Evolutionary conservation across 2,329 filamentous ascomycete genomes (phyloP), one percentile per base, ranked within the genome.

Genomic region (Cadophora gregata): DNA sequence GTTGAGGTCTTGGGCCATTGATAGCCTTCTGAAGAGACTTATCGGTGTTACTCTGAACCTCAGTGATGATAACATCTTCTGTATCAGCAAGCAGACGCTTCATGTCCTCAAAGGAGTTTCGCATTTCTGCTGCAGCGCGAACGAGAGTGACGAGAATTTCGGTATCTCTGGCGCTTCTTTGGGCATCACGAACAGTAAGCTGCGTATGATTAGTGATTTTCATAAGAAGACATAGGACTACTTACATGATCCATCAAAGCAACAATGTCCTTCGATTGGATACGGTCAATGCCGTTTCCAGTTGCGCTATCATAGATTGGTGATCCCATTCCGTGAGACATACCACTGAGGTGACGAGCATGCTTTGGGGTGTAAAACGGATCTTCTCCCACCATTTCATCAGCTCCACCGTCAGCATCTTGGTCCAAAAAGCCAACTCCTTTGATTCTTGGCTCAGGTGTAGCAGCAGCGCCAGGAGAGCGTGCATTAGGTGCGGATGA

Each of bases 131-230:
- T 4, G 96, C 95, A 63, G 93, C 94, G 67, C 95, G 90, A 68
- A 99, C 96, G 36, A 99, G 87, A 0, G 96, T 95, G 56, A 97
- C 93, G 21, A 99, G 83, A 64, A 99, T 97, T 79, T 99, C 96
- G 0, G 96, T 98, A 75, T 99, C 96, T 53, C 96, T 88, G 55
- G 96, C 96, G 79, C 96, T 98, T 67, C 96, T 90, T 80, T 98
- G 95, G 48, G 95, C 96, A 80, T 99, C 96, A 42, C 96, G 91
- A 70, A 98, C 96, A 77, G 96, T 98, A 69, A 99, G 89, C 86
- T 90, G 63, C 42, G 62, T 25, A 36, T 29, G 9, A 60, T 73
- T 71, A 74, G 71, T 21, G 14, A 14, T 19, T 53, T 10, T 31
- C n/a, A 10, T 14, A 2, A 56, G 8, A 14, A 7, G 19, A 12